These are phyloP conservation scores for Aspergillus saccharolyticus DNA, from an alignment of 495 filamentous ascomycete genomes.

Conservation along the genomic window DNA sequence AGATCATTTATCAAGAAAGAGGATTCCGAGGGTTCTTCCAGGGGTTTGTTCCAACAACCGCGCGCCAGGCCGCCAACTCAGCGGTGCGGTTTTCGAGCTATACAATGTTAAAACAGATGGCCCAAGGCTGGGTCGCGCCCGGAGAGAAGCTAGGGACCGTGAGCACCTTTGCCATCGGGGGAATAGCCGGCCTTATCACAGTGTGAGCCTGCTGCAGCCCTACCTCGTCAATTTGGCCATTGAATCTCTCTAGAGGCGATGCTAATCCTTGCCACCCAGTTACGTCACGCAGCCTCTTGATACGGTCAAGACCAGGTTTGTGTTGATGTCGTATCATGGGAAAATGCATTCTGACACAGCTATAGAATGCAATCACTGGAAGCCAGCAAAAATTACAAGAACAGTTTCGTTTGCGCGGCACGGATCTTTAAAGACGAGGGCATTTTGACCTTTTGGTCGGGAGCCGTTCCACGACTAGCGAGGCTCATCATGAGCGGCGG, in stretches of 20 bases:
- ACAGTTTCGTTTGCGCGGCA: conserved; percentile 79
- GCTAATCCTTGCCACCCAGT: conserved; percentile 23
- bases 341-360: conserved; percentile 7
- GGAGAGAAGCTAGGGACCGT: conserved; percentile 91
- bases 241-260: neutral
- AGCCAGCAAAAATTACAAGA: conserved; percentile 75
- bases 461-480: conserved; percentile 78
- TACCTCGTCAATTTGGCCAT: neutral
- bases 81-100: conserved; percentile 87
- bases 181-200: conserved; percentile 83
- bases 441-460: conserved; percentile 86
- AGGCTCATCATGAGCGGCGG: conserved; percentile 86
- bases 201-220: conserved; percentile 56
- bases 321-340: neutral
- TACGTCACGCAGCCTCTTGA: conserved; percentile 83
- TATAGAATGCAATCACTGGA: conserved; percentile 93
- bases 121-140: conserved; percentile 85
- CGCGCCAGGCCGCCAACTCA: conserved; percentile 89
- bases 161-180: conserved; percentile 87
- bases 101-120: conserved; percentile 82
- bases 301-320: conserved; percentile 83
- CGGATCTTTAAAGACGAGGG: conserved; percentile 88
- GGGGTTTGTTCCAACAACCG: conserved; percentile 91
- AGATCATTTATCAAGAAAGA: conserved; percentile 79
- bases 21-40: conserved; percentile 93